Evolutionary conservation across 1,139 yeast species (phyloP), one percentile per base, ranked within the genome.

Genomic region (Blastobotrys aristatus): DNA sequence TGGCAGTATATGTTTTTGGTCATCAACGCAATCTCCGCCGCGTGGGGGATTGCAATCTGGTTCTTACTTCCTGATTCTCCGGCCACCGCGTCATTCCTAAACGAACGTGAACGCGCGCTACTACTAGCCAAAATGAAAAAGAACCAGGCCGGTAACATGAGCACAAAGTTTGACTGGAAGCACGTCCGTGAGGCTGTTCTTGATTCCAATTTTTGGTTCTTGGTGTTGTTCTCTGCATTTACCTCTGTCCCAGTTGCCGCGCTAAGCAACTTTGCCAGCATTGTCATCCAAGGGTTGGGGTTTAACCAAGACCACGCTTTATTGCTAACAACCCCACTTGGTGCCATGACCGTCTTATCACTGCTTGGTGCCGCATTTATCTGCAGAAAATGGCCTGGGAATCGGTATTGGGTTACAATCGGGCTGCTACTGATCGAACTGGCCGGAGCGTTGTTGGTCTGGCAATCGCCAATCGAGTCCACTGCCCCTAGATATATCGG

Each of bases 1-100:
- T 52, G 54, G 55, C 49, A 51, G 34, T 38, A 37, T 26, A 51
- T 52, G 51, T 52, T 46, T 40, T 22, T 43, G 13, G 31, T 50
- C 24, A 33, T 44, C 16, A 47, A 44, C 7, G 36, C 50, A 13
- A 24, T 50, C 4, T 39, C 53, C 1, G 26, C 40, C 11, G 43
- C 70, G 21, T 55, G 74, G 50, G 68, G 80, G 11, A 64, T 77
- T 42, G 50, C 65, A n/a, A 74, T 81, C 72, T 76, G 79, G 11
- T 74, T 40, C 60, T 59, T 50, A 50, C 71, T 79, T 39, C 83
- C 84, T 1, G 79, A 75, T 57, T 65, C 69, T 32, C 81, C 81
- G 26, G 64, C 73, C 17, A 61, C 65, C 22, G 79, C 82, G 2
- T 72, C 76, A 73, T 77, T 72, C 57, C 64, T 79, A 35, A 62